Percentiles rank a stretch among this genome's conserved stretches.
These are phyloP conservation scores for Incumbomyces lentus DNA, from an alignment of 2,329 filamentous ascomycete species.

Conservation along the genomic window DNA sequence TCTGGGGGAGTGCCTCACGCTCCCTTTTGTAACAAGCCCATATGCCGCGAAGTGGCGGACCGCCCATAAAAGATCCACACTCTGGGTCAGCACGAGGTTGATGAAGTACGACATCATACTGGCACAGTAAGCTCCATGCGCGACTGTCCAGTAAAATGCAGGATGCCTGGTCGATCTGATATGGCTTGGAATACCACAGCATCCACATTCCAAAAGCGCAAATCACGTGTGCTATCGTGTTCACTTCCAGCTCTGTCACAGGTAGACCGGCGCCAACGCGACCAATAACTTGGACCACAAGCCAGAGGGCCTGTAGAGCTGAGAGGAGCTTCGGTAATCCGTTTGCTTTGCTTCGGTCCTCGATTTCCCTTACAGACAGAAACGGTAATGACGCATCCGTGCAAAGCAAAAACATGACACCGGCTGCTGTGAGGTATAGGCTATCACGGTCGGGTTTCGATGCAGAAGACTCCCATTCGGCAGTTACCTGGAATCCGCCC, in stretches of 20 bases:
- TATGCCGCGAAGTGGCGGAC: too few species aligned
- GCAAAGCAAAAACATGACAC: background rate
- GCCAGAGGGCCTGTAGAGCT: constrained; percentile 4
- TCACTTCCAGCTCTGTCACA: constrained; percentile 8
- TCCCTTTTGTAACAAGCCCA: too few species aligned
- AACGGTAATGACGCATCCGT: background rate
- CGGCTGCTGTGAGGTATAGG: too few species aligned
- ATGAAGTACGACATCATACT: background rate
- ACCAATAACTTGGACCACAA: constrained; percentile 4
- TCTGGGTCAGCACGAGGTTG: too few species aligned
- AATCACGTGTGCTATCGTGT: constrained; percentile 8
- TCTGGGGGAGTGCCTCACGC: too few species aligned
- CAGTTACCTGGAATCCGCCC: constrained; percentile 9
- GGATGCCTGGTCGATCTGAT: background rate
- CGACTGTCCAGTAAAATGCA: background rate
- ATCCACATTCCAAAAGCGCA: constrained; percentile 9
- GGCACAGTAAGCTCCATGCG: background rate
- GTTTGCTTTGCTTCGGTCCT: constrained; percentile 13
- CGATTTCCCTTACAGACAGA: constrained; percentile 6
- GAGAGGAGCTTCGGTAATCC: constrained; percentile 8
- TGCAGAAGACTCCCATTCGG: background rate
- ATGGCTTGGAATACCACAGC: constrained; percentile 10
- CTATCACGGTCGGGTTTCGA: too few species aligned
- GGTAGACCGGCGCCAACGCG: constrained; percentile 3
- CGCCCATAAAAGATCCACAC: too few species aligned